Evolutionary conservation across 768 basidiomycete species (phyloP), one percentile per base, ranked within the genome.

Genomic region (Naganishia randhawae): DNA sequence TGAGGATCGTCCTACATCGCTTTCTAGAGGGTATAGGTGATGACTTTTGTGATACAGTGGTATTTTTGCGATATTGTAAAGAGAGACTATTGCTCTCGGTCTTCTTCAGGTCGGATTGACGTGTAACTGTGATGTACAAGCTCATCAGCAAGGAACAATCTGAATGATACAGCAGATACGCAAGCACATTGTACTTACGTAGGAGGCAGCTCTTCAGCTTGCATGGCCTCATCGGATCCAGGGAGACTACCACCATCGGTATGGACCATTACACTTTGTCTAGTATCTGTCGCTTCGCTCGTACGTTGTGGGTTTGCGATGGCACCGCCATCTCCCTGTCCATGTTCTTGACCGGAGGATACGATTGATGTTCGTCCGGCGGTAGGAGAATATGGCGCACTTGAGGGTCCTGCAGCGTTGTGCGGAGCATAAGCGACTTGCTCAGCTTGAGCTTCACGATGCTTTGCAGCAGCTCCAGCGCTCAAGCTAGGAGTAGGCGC

Each of bases 41-140:
- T 48, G 45, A 22, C 45, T 13, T 48, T 48, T 48, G 45, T 48
- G 45, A 6, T 48, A 3, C 7, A 48, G 3, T 22, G 25, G 3
- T 4, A 22, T 3, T 22, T 22, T 6, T 48, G 45, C 45, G 3
- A 17, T 7, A 3, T n/a, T 48, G 27, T 33, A 9, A 8, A 32
- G 33, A 35, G 10, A 9, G 55, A 27, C 29, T 61, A 61, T 42
- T 61, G 35, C 39, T 7, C 22, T 29, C 27, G 57, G 37, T 61
- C 57, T 29, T 41, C 57, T 29, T 41, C 57, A 9, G 57, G 57
- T 37, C 57, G 57, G 33, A 61, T 61, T 25, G 57, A 61, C 13
- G 13, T 61, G 37, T 61, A 61, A 22, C 57, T 61, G 39, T 33
- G 51, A 25, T 19, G 29, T 52, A 4, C 7, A 32, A 33, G 29